These are phyloP conservation scores for Mycosphaerella arachidis DNA, from an alignment of 2,329 filamentous ascomycete species.

Conservation along the genomic window DNA sequence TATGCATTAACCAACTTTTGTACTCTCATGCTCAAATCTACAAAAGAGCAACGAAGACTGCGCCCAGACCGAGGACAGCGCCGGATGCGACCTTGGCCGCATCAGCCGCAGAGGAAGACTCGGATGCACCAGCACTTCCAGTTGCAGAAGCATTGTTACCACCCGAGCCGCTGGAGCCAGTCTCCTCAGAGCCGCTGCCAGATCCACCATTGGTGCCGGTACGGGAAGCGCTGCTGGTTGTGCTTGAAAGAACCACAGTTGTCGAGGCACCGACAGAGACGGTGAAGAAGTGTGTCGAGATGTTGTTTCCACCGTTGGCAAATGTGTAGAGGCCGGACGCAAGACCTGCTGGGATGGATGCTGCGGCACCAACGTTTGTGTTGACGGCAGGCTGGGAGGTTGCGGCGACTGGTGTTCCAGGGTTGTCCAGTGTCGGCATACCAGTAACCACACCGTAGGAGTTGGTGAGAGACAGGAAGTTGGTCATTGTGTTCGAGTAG, in stretches of 20 bases:
- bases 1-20: slow-evolving; percentile 2
- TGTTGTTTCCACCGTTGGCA: slow-evolving; percentile 22
- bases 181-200: slow-evolving; percentile 1
- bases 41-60: slow-evolving; percentile 35
- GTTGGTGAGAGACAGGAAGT: slow-evolving; percentile 47
- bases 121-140: slow-evolving; percentile 13
- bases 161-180: slow-evolving; percentile 2
- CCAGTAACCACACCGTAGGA: slow-evolving; percentile 48
- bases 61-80: slow-evolving; percentile 35
- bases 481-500: slow-evolving; percentile 43
- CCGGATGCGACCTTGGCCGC: slow-evolving; percentile 31
- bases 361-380: slow-evolving; percentile 26
- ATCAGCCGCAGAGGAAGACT: slow-evolving; percentile 24
- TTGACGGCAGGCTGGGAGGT: slow-evolving; percentile 10
- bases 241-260: slow-evolving; percentile 26
- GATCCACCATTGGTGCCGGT: slow-evolving; percentile 1
- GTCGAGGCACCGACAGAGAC: slow-evolving; percentile 31
- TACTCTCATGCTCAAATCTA: slow-evolving; percentile 16
- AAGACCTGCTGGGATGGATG: slow-evolving; percentile 42
- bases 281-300: slow-evolving; percentile 31
- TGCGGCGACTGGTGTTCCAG: slow-evolving; percentile 20
- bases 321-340: slow-evolving; percentile 32
- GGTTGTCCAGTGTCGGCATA: slow-evolving; percentile 40
- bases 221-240: slow-evolving; percentile 12
- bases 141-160: slow-evolving; percentile 21